phyloP scores from a whole-genome alignment of 495 filamentous ascomycete species.

The Daldinia childiae region DNA sequence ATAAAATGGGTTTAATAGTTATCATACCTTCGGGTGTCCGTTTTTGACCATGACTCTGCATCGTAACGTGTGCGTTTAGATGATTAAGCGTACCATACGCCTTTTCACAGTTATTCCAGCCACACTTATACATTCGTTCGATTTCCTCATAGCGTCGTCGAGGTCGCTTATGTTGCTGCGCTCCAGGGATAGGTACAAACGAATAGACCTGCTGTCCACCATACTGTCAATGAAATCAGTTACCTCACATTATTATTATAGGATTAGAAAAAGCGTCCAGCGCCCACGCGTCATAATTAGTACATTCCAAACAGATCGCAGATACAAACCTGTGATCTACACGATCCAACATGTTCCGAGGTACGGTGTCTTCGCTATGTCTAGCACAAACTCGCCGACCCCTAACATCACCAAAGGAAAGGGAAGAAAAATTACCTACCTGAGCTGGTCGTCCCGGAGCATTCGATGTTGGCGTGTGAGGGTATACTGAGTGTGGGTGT shows the following conservation, averaged over 20 bases:
- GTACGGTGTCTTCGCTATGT: neutral
- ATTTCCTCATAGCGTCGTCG: conserved; percentile 97
- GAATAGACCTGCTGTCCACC: conserved; percentile 82
- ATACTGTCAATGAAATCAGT: conserved; percentile 50
- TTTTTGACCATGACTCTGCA: conserved; percentile 94
- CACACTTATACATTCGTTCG: conserved; percentile 99
- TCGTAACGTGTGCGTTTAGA: conserved; percentile 95
- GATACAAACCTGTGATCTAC: neutral
- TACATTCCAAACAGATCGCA: neutral
- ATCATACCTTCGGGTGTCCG: conserved; percentile 94
- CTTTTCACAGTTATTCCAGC: conserved; percentile 98
- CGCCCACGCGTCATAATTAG: conserved; percentile 6
- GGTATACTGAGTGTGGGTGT: conserved; percentile 57
- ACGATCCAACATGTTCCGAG: neutral
- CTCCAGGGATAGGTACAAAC: conserved; percentile 96
- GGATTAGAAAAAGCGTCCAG: neutral
- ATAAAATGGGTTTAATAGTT: neutral
- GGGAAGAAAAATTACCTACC: conserved; percentile 66
- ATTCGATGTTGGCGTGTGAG: conserved; percentile 64
- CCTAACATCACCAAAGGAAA: neutral
- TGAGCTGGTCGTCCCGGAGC: conserved; percentile 70
- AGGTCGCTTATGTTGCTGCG: conserved; percentile 96
- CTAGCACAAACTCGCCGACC: neutral
- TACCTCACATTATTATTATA: conserved; percentile 35
- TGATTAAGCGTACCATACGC: conserved; percentile 97